phyloP scores from a whole-genome alignment of 164 flowering plant genomes.

The Stephania cephalantha region DNA sequence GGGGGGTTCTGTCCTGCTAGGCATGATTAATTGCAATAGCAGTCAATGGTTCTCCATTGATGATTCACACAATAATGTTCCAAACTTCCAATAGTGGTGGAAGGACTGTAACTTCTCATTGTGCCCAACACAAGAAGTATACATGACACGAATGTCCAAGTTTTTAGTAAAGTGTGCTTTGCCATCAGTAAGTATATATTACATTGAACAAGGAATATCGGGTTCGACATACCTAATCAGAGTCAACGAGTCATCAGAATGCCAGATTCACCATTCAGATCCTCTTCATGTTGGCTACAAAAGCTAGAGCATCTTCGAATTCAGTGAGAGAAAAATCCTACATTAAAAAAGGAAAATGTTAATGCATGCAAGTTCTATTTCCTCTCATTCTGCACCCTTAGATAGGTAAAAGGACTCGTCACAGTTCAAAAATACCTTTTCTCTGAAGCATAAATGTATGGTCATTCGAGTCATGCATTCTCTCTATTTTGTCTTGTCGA shows the following conservation, averaged over 20 bases:
- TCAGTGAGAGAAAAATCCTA: conserved; percentile 25
- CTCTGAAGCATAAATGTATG: neutral
- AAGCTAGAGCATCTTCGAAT: conserved; percentile 29
- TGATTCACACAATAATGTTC: no score
- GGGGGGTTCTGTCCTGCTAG: neutral
- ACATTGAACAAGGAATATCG: neutral
- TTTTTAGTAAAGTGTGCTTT: neutral
- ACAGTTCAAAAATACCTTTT: conserved; percentile 5
- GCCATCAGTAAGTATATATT: neutral
- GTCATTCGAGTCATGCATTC: neutral
- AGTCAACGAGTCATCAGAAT: neutral
- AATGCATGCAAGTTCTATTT: neutral
- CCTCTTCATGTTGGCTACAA: conserved; percentile 26
- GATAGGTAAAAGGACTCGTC: neutral
- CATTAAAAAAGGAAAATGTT: conserved; percentile 1
- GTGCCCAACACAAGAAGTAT: neutral
- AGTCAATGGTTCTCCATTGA: no score
- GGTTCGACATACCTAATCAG: neutral
- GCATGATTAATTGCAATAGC: neutral
- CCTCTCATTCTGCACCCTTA: neutral
- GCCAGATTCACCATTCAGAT: neutral
- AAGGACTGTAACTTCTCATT: neutral
- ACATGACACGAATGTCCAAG: neutral
- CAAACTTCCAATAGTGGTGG: no score
- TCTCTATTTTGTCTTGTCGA: no score